phyloP scores from a whole-genome alignment of 1,284 basidiomycete species.

The Phellinidium pouzarii region DNA sequence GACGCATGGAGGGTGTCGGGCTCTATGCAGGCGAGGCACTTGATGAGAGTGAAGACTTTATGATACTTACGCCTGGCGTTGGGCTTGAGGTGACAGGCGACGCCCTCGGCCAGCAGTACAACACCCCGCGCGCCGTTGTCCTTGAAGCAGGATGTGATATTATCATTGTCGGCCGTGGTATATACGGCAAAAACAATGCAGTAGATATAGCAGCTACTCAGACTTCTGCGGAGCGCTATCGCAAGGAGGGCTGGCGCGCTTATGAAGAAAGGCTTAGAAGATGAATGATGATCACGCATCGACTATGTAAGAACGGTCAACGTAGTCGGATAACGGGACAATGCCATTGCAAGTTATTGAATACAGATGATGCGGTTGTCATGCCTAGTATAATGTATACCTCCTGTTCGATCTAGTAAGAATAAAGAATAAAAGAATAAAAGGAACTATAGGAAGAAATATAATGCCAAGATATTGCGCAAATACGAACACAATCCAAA shows the following conservation, averaged over 20 bases:
- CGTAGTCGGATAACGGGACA: neutral
- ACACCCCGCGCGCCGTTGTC: slow-evolving; percentile 85
- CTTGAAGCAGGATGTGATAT: slow-evolving; percentile 87
- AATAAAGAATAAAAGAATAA: slow-evolving; percentile 9
- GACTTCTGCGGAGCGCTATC: slow-evolving; percentile 78
- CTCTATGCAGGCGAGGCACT: slow-evolving; percentile 27
- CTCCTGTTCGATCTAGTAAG: slow-evolving; percentile 4
- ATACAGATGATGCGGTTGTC: slow-evolving; percentile 8
- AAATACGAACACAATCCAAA: neutral
- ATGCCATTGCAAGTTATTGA: slow-evolving; percentile 9
- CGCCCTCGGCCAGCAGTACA: slow-evolving; percentile 92
- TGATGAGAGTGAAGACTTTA: slow-evolving; percentile 64
- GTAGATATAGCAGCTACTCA: slow-evolving; percentile 53
- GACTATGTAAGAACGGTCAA: neutral
- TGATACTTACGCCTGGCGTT: slow-evolving; percentile 92
- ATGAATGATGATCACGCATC: neutral
- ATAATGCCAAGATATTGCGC: slow-evolving; percentile 4
- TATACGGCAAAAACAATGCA: slow-evolving; percentile 74
- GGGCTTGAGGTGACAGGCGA: slow-evolving; percentile 82
- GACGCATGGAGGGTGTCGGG: slow-evolving; percentile 68
- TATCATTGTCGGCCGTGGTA: slow-evolving; percentile 95
- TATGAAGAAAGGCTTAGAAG: slow-evolving; percentile 39
- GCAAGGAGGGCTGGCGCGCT: slow-evolving; percentile 85
- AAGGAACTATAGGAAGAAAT: neutral
- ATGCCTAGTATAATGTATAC: slow-evolving; percentile 12